Conservation (phyloP, 1,284 basidiomycete species). For the Trichosporon sp. region DNA sequence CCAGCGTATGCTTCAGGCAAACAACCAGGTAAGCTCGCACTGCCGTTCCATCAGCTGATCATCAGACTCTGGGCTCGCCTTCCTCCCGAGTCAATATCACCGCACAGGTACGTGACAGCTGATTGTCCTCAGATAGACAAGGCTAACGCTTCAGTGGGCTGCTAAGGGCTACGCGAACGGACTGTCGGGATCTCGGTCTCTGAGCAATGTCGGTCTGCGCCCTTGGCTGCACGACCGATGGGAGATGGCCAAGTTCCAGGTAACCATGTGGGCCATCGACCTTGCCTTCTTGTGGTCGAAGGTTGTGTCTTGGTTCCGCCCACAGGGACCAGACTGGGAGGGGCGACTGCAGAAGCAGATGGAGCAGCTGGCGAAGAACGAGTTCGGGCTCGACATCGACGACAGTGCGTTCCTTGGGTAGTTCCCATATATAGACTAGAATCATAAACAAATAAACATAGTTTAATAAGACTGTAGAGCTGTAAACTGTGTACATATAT, state of each 20-base stretch:
- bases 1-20: conserved; percentile 67
- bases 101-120: conserved; percentile 58
- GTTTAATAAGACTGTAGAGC: neutral
- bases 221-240: conserved; percentile 53
- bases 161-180: conserved; percentile 57
- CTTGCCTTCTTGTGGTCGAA: conserved; percentile 55
- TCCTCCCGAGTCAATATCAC: conserved; percentile 85
- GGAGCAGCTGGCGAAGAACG: conserved; percentile 58
- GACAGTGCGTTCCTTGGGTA: conserved; percentile 56
- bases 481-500: neutral
- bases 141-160: conserved; percentile 52
- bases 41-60: conserved; percentile 53
- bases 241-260: conserved; percentile 54
- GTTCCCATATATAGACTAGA: neutral
- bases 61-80: conserved; percentile 71
- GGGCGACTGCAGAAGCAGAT: conserved; percentile 54
- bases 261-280: conserved; percentile 57
- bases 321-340: conserved; percentile 53
- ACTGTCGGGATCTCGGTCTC: conserved; percentile 62
- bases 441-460: conserved; percentile 16
- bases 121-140: too few species aligned
- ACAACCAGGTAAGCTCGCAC: conserved; percentile 59
- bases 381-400: conserved; percentile 60
- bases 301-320: conserved; percentile 40
- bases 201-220: conserved; percentile 48